A percentile compares a stretch with the other conserved stretches of the same genome.
Conservation (phyloP, 306 rosid genomes). For the Cicer pinnatifidum region DNA sequence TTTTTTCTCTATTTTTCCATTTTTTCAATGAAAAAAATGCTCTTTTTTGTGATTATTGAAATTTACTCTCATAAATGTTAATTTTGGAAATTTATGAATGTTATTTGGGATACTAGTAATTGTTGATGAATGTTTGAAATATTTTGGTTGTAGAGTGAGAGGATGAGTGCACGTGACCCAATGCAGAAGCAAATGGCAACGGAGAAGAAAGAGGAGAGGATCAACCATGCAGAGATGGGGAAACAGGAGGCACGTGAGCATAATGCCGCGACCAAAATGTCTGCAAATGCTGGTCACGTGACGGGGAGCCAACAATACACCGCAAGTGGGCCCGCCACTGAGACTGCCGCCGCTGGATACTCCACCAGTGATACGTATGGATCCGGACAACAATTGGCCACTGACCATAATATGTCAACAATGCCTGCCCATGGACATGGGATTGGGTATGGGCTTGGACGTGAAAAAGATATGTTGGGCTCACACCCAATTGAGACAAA, state of each 20-base stretch:
- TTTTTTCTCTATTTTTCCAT: neutral
- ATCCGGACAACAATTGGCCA: constrained; percentile 49
- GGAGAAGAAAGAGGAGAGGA: constrained; percentile 50
- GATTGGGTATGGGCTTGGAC: neutral
- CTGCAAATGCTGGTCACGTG: neutral
- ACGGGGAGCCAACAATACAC: neutral
- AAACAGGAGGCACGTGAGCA: constrained; percentile 57
- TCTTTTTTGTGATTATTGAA: neutral
- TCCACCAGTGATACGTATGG: constrained; percentile 41
- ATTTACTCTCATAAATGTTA: neutral
- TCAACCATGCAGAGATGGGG: constrained; percentile 56
- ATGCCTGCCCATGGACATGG: constrained; percentile 44
- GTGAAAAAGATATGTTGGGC: constrained; percentile 44
- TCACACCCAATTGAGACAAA: constrained; percentile 46
- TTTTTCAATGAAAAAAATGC: neutral
- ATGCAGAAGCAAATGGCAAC: constrained; percentile 59
- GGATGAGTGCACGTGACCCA: constrained; percentile 53
- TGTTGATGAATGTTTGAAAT: neutral
- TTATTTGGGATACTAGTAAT: no score
- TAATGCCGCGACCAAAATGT: constrained; percentile 48
- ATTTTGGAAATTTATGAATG: no score
- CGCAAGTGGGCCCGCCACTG: constrained; percentile 11
- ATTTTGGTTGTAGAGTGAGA: constrained; percentile 50
- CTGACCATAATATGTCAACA: constrained; percentile 52
- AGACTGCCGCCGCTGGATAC: constrained; percentile 36